phyloP scores from a whole-genome alignment of 106 monocot species.

The Dioscorea zingiberensis region DNA sequence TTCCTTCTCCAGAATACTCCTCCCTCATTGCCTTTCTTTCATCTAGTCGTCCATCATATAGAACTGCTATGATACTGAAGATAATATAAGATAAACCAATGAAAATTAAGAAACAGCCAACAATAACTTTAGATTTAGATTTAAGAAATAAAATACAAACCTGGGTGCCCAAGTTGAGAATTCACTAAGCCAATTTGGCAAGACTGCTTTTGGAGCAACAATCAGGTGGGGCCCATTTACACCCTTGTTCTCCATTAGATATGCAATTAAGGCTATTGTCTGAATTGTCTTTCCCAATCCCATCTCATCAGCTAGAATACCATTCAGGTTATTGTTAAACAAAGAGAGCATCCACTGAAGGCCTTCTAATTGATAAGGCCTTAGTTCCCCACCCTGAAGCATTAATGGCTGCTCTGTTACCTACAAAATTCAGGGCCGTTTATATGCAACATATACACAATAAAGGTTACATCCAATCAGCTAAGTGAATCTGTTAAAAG shows the following conservation, averaged over 20 bases:
- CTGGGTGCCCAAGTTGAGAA: constrained; percentile 94
- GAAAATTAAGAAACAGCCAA: too few species aligned
- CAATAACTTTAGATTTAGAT: too few species aligned
- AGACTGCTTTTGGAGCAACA: constrained; percentile 93
- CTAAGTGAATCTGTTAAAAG: too few species aligned
- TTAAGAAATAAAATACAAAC: constrained; percentile 18
- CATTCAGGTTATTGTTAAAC: constrained; percentile 98
- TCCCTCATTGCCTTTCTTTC: constrained; percentile 90
- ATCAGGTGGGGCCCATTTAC: constrained; percentile 91
- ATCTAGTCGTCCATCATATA: constrained; percentile 94
- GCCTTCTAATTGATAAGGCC: constrained; percentile 94
- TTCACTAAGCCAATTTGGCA: constrained; percentile 92
- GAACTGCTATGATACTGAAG: constrained; percentile 62
- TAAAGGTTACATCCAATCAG: too few species aligned
- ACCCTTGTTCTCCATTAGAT: constrained; percentile 83
- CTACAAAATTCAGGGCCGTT: constrained; percentile 29
- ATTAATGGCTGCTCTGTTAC: constrained; percentile 88
- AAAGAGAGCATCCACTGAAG: constrained; percentile 99
- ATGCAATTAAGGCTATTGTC: constrained; percentile 82
- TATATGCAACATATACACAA: background rate
- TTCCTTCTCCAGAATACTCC: constrained; percentile 64
- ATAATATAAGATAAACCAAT: constrained; percentile 1
- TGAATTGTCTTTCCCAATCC: constrained; percentile 99
- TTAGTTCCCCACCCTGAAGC: constrained; percentile 88
- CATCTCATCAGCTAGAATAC: constrained; percentile 99